phyloP scores from a whole-genome alignment of 495 filamentous ascomycete genomes.

The Podospora sp. region DNA sequence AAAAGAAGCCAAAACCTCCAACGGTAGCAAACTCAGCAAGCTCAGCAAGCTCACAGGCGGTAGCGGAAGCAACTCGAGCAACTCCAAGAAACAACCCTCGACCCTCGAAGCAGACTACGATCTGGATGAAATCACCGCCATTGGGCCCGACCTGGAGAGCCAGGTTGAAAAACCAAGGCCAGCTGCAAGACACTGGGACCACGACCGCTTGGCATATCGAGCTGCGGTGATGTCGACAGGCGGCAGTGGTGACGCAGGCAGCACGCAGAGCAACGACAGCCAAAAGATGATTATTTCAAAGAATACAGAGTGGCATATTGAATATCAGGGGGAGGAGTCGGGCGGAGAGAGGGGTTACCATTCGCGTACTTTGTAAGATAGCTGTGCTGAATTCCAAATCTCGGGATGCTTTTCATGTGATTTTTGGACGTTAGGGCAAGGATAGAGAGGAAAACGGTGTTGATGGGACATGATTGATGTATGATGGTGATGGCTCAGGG shows the following conservation, averaged over 20 bases:
- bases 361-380: no score
- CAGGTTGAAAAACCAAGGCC: neutral
- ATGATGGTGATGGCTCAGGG: no score
- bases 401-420: no score
- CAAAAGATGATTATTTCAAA: constrained; percentile 52
- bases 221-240: constrained; percentile 8
- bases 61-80: constrained; percentile 23
- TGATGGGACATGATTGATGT: no score
- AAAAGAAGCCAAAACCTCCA: constrained; percentile 10
- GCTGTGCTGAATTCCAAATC: no score
- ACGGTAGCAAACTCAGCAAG: constrained; percentile 16
- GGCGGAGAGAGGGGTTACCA: no score
- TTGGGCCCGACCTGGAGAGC: neutral
- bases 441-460: no score
- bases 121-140: neutral
- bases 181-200: neutral
- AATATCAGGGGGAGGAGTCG: constrained; percentile 21
- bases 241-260: constrained; percentile 1
- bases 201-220: constrained; percentile 11
- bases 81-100: neutral
- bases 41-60: constrained; percentile 10
- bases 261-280: constrained; percentile 32
- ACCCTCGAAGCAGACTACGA: neutral
- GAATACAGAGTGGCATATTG: constrained; percentile 47
- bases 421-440: no score